Conservation (phyloP, 1,284 basidiomycete species). For the Apiotrichum montevideense region DNA sequence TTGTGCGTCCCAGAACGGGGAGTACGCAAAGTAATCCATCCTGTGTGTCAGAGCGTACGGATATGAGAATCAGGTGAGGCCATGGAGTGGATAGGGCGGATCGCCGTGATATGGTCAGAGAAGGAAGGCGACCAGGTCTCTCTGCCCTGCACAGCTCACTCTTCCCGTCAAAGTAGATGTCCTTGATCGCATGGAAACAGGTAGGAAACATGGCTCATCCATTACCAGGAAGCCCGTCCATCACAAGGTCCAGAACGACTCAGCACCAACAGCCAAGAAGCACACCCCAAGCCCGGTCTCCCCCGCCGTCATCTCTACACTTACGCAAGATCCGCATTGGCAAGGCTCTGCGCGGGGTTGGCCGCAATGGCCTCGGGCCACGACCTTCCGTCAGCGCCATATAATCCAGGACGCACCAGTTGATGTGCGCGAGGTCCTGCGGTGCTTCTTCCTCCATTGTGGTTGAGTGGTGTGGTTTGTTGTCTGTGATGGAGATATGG, state of each 20-base stretch:
- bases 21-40: conserved; percentile 44
- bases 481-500: too few species aligned
- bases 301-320: background rate
- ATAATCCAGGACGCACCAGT: conserved; percentile 26
- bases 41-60: conserved; percentile 14
- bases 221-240: too few species aligned
- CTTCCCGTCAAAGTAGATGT: too few species aligned
- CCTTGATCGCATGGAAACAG: too few species aligned
- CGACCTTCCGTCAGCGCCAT: conserved; percentile 28
- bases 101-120: too few species aligned
- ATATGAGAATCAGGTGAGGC: too few species aligned
- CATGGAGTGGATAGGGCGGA: too few species aligned
- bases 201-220: too few species aligned
- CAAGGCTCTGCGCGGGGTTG: conserved; percentile 33
- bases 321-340: conserved; percentile 36
- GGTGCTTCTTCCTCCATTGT: conserved; percentile 24
- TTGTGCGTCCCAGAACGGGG: conserved; percentile 40
- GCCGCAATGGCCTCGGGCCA: conserved; percentile 42
- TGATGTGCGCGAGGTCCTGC: conserved; percentile 40
- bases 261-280: background rate
- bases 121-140: too few species aligned
- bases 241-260: too few species aligned
- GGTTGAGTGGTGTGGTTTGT: background rate
- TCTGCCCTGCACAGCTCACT: too few species aligned
- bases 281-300: too few species aligned